Conservation (phyloP, 805 yeast genomes). For the Pichia californica region DNA sequence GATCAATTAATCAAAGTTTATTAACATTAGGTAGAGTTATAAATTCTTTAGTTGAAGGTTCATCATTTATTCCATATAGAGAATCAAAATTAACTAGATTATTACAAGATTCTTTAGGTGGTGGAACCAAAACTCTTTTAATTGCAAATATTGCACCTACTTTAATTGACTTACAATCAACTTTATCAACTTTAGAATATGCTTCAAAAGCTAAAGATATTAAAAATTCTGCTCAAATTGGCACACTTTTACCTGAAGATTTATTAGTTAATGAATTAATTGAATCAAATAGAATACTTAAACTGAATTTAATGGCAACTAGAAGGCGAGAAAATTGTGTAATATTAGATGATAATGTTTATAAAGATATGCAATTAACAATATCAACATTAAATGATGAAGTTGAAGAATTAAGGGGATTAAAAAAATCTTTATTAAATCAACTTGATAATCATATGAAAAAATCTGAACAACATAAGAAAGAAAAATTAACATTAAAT, state of each 20-base stretch:
- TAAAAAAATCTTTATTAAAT: slow-evolving; percentile 31
- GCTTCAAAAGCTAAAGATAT: slow-evolving; percentile 53
- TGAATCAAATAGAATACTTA: slow-evolving; percentile 38
- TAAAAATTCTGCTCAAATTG: slow-evolving; percentile 44
- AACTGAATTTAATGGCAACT: slow-evolving; percentile 53
- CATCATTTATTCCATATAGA: slow-evolving; percentile 67
- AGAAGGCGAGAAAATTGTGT: slow-evolving; percentile 55
- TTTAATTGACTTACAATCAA: slow-evolving; percentile 40
- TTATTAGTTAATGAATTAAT: slow-evolving; percentile 40
- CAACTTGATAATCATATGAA: slow-evolving; percentile 13
- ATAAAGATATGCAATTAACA: slow-evolving; percentile 43
- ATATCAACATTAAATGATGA: slow-evolving; percentile 45
- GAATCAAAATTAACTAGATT: slow-evolving; percentile 74
- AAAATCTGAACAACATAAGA: slow-evolving; percentile 16
- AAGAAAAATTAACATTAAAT: slow-evolving; percentile 17
- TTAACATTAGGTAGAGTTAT: slow-evolving; percentile 87
- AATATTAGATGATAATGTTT: slow-evolving; percentile 53
- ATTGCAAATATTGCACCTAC: slow-evolving; percentile 81
- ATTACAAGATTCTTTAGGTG: slow-evolving; percentile 75
- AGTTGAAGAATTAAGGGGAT: slow-evolving; percentile 39
- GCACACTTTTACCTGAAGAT: slow-evolving; percentile 37
- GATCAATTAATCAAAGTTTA: slow-evolving; percentile 83
- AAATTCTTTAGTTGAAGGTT: slow-evolving; percentile 57
- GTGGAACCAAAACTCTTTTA: slow-evolving; percentile 82
- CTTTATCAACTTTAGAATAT: slow-evolving; percentile 47